These are phyloP conservation scores for Geosmithia putterillii DNA, from an alignment of 2,329 filamentous ascomycete species.

Conservation along the genomic window DNA sequence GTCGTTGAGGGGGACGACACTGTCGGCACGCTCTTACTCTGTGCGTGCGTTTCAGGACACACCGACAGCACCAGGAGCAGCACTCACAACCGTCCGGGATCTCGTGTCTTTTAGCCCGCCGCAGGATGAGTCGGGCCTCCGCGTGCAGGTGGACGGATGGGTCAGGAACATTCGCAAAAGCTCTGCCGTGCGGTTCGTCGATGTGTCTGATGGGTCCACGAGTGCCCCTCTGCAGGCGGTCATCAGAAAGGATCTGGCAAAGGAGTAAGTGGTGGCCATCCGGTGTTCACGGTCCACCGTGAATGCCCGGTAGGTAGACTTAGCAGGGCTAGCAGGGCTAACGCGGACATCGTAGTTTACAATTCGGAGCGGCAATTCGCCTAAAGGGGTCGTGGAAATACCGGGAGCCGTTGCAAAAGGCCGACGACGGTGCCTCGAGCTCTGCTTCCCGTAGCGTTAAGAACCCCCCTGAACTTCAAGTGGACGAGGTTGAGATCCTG, in stretches of 20 bases:
- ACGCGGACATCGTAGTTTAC: constrained; percentile 41
- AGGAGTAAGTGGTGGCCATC: constrained; percentile 43
- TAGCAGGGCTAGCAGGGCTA: neutral
- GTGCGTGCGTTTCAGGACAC: constrained; percentile 13
- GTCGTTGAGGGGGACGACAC: too few species aligned
- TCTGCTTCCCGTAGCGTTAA: neutral
- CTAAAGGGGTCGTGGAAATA: constrained; percentile 62
- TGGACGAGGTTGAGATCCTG: constrained; percentile 54
- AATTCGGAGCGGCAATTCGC: constrained; percentile 60
- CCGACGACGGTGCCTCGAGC: neutral
- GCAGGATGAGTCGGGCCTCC: constrained; percentile 20
- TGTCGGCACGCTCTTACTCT: constrained; percentile 15
- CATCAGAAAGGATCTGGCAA: constrained; percentile 56
- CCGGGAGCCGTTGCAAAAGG: neutral
- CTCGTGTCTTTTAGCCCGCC: constrained; percentile 39
- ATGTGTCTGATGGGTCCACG: constrained; percentile 79
- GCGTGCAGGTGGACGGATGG: constrained; percentile 61
- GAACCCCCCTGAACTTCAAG: constrained; percentile 53
- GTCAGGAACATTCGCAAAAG: constrained; percentile 77
- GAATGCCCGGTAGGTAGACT: neutral
- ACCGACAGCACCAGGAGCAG: too few species aligned
- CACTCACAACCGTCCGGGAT: constrained; percentile 38
- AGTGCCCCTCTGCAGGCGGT: constrained; percentile 70
- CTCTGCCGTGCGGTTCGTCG: constrained; percentile 72
- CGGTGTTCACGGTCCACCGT: too few species aligned